Base-by-base conservation (phyloP, 805 yeast species). In the Cephaloascus albidus region DNA sequence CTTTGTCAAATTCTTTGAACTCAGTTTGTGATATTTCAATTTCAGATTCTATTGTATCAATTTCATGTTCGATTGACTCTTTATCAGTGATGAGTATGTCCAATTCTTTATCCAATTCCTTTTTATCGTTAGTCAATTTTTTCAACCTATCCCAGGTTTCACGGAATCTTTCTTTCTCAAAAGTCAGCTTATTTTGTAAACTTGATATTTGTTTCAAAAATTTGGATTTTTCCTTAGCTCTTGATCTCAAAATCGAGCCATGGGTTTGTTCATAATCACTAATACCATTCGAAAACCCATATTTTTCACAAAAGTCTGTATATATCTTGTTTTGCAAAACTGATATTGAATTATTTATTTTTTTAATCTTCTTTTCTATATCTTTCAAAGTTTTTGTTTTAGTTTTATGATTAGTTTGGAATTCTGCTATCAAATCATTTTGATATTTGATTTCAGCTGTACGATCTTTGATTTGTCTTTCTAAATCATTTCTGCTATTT, bases 211-310 rank as follows among this genome's bases (percentile, higher is more conserved):
- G 83, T 43, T 77, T 78, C 33, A 74, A 63, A 42, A 74, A 73
- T 45, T 77, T 77, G 1, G 83, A 68, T 35, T 78, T 64, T 51
- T 82, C 86, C 43, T 74, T 76, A 1, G 79, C 66, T 38, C 76
- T 74, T 26, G 67, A 66, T 51, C 84, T 65, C 37, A 74, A 51
- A 3, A 72, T 58, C 3, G 74, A 63, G 4, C 90, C 89, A 40
- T 81, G 84, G 10, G 74, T 64, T 35, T 63, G 64, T 54, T 88
- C 96, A 53, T 83, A 88, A 27, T 81, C 87, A 36, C 70, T 65
- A 32, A 87, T 76, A 44, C 57, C 28, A 23, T 23, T 58, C 5
- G 60, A 54, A 48, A 86, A 76, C 0, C 77, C 76, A 38, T 80
- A 59, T 40, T 58, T 64, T 1, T 52, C 40, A 41, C 89, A 81